These are phyloP conservation scores for Moniliophthora roreri DNA, from an alignment of 1,284 basidiomycete species.

Conservation along the genomic window DNA sequence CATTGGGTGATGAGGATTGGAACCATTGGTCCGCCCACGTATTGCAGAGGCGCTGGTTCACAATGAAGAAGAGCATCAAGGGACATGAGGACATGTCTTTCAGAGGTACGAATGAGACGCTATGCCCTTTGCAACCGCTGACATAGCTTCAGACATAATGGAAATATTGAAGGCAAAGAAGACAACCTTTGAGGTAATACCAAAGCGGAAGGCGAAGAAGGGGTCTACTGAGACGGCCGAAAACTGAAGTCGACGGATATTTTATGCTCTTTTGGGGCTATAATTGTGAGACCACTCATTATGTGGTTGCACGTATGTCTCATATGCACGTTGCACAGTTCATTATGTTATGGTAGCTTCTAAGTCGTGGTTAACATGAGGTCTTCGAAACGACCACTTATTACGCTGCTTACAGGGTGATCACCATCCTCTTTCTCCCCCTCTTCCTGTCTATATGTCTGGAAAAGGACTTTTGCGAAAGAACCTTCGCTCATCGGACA, in stretches of 20 bases:
- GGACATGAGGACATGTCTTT: constrained; percentile 78
- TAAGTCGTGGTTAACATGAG: constrained; percentile 1
- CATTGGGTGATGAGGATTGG: constrained; percentile 69
- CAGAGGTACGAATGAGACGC: constrained; percentile 46
- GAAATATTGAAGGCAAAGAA: constrained; percentile 75
- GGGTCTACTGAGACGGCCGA: constrained; percentile 50
- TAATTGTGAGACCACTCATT: neutral
- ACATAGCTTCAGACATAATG: constrained; percentile 61
- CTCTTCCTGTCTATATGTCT: neutral
- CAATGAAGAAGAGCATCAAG: constrained; percentile 72
- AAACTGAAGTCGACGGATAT: constrained; percentile 24
- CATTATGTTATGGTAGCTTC: neutral
- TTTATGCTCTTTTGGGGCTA: no score
- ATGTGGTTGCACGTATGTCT: neutral
- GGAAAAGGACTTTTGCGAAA: neutral
- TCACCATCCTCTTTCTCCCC: neutral
- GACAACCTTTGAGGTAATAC: constrained; percentile 49
- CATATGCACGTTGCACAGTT: neutral
- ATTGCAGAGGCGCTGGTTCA: constrained; percentile 74
- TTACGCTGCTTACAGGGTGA: neutral
- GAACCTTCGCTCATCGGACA: neutral
- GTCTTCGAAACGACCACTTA: neutral
- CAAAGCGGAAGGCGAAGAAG: constrained; percentile 40
- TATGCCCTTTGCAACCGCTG: neutral
- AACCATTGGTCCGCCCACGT: constrained; percentile 81